Evolutionary conservation across 805 yeast species (phyloP).

Genomic region (Isabelozyma pseudorhagii): DNA sequence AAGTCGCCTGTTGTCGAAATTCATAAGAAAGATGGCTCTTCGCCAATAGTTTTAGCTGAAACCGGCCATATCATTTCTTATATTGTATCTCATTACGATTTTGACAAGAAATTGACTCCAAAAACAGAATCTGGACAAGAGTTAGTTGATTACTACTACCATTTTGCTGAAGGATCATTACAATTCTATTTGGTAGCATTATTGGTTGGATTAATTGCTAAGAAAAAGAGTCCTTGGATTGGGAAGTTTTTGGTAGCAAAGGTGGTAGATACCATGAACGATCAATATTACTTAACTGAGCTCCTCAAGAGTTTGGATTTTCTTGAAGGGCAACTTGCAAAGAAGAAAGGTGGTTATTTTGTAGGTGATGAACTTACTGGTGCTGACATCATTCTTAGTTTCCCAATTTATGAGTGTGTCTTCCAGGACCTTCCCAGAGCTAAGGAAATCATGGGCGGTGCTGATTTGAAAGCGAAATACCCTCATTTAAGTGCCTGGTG

Average conservation of each 20-base stretch:
- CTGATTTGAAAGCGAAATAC: slow-evolving; percentile 7
- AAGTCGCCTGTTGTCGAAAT: slow-evolving; percentile 33
- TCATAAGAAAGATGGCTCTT: slow-evolving; percentile 9
- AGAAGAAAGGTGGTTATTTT: slow-evolving; percentile 31
- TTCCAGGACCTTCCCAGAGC: slow-evolving; percentile 21
- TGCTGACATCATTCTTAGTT: slow-evolving; percentile 55
- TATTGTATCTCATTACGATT: slow-evolving; percentile 49
- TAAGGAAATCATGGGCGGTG: slow-evolving; percentile 10
- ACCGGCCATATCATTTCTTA: slow-evolving; percentile 58
- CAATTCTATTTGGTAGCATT: slow-evolving; percentile 44
- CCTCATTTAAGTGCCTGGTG: slow-evolving; percentile 25
- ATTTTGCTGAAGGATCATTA: slow-evolving; percentile 62
- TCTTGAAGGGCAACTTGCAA: slow-evolving; percentile 26
- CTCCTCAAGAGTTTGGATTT: slow-evolving; percentile 18
- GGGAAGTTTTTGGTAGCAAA: slow-evolving; percentile 15
- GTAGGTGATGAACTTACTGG: slow-evolving; percentile 51
- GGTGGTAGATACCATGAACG: slow-evolving; percentile 20
- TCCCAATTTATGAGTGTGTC: slow-evolving; percentile 34
- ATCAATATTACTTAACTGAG: slow-evolving; percentile 23
- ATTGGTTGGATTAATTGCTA: slow-evolving; percentile 25
- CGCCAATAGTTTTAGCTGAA: slow-evolving; percentile 43
- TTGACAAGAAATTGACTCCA: slow-evolving; percentile 33
- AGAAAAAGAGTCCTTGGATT: slow-evolving; percentile 25
- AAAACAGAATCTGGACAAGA: slow-evolving; percentile 36
- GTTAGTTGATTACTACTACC: slow-evolving; percentile 48